Percentiles rank a stretch among this genome's conserved stretches.
Evolutionary conservation across 345 rosid genomes (phyloP).

Genomic region (Hypericum perforatum): DNA sequence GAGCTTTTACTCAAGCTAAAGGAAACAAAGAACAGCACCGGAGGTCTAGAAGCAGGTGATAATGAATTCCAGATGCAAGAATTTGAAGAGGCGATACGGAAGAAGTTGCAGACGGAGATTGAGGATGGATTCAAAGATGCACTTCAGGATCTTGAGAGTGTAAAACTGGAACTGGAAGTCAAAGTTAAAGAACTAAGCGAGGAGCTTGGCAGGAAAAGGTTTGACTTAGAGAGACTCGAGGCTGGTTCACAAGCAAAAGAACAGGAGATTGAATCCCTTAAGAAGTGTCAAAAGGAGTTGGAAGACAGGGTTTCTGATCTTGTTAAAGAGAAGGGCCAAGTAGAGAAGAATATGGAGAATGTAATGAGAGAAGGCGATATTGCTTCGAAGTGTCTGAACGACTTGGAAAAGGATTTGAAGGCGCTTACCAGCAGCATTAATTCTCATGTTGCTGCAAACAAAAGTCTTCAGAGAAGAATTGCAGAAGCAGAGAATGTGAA

Average conservation of each 20-base stretch:
- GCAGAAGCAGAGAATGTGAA: conserved; percentile 27
- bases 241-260: conserved; percentile 28
- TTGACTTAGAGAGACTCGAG: conserved; percentile 25
- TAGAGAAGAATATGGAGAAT: conserved; percentile 27
- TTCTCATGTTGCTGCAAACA: conserved; percentile 32
- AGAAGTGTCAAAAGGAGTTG: conserved; percentile 11
- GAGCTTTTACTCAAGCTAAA: conserved; percentile 35
- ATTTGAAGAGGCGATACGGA: conserved; percentile 24
- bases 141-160: conserved; percentile 22
- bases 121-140: conserved; percentile 18
- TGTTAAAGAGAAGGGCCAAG: conserved; percentile 24
- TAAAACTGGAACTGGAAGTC: conserved; percentile 24
- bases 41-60: conserved; percentile 9
- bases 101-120: conserved; percentile 23
- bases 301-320: conserved; percentile 28
- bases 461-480: conserved; percentile 28
- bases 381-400: conserved; percentile 33
- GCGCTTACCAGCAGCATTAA: conserved; percentile 25
- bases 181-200: conserved; percentile 19
- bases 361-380: conserved; percentile 24
- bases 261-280: conserved; percentile 28
- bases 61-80: conserved; percentile 11
- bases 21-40: conserved; percentile 19
- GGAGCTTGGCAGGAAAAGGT: conserved; percentile 17
- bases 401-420: conserved; percentile 28